Conservation (phyloP, 257 asterid genomes). For the Nyctanthes arbortristis region DNA sequence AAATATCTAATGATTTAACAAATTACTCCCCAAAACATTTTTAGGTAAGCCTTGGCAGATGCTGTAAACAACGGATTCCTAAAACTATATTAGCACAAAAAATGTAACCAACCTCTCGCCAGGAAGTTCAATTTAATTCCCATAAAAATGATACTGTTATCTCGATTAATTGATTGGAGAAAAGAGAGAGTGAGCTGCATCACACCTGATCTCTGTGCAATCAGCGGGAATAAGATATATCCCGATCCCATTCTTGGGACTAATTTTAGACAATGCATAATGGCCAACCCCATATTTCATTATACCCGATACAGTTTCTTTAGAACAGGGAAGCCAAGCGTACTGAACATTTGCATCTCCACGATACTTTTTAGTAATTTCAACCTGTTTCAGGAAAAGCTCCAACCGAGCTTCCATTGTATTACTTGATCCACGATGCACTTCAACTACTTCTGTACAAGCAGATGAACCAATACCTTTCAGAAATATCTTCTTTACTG, state of each 20-base stretch:
- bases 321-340: conserved; percentile 92
- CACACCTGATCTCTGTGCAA: conserved; percentile 72
- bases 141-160: neutral
- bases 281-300: conserved; percentile 65
- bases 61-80: neutral
- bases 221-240: conserved; percentile 73
- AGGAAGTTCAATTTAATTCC: neutral
- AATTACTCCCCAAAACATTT: neutral
- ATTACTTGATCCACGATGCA: conserved; percentile 39
- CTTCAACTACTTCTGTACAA: conserved; percentile 46
- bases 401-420: conserved; percentile 55
- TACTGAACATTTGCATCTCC: conserved; percentile 70
- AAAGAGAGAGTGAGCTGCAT: conserved; percentile 14
- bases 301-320: conserved; percentile 43
- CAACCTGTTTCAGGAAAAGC: conserved; percentile 72
- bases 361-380: conserved; percentile 57
- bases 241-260: conserved; percentile 53
- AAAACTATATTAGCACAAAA: neutral
- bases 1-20: neutral
- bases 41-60: neutral
- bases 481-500: conserved; percentile 48
- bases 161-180: neutral
- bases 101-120: neutral
- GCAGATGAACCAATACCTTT: conserved; percentile 43
- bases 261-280: conserved; percentile 36